Percentiles rank a stretch among this genome's conserved stretches.
Conservation (phyloP, 306 rosid genomes). For the Canavalia gladiata region DNA sequence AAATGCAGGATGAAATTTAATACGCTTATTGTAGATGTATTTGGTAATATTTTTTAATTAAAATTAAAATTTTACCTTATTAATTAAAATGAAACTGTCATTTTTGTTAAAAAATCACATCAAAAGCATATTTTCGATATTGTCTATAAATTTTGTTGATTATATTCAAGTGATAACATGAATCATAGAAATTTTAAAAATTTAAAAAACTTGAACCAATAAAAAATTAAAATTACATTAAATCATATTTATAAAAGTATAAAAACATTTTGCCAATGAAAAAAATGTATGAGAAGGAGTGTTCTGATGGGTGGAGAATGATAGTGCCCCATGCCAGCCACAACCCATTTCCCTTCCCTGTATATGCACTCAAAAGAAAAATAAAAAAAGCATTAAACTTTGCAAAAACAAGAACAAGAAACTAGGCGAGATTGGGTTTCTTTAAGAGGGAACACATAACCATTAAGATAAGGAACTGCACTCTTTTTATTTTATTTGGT, state of each 20-base stretch:
- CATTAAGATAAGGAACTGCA: conserved; percentile 56
- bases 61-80: too few relatives aligned
- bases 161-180: not conserved
- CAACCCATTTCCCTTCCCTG: not conserved
- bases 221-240: not conserved
- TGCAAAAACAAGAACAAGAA: conserved; percentile 46
- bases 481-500: conserved; percentile 31
- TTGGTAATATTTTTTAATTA: too few relatives aligned
- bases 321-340: not conserved
- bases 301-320: conserved; percentile 24
- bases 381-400: conserved; percentile 33
- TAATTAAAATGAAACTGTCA: too few relatives aligned
- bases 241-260: not conserved
- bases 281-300: not conserved
- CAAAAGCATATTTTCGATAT: too few relatives aligned
- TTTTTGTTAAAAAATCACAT: too few relatives aligned
- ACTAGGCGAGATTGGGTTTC: conserved; percentile 37
- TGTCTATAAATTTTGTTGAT: too few relatives aligned
- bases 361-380: not conserved
- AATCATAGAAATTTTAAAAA: not conserved
- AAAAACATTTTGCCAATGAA: not conserved
- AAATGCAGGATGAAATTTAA: too few relatives aligned
- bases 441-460: conserved; percentile 51
- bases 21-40: too few relatives aligned
- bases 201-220: not conserved